phyloP scores from a whole-genome alignment of 768 basidiomycete species.

The Trametes punicea region DNA sequence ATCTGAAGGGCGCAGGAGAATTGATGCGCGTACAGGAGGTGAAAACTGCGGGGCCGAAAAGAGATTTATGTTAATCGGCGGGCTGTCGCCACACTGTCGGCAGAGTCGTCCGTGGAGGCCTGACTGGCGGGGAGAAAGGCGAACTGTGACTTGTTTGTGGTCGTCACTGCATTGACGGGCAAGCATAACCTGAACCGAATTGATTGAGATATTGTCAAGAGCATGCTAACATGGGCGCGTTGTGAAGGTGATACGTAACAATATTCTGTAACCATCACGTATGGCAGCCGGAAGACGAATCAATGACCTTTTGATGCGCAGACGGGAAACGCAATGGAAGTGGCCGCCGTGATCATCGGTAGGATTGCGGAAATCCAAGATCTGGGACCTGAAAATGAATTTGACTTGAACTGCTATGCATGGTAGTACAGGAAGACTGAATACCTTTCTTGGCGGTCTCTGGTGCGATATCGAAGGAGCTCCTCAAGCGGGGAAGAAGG shows the following conservation, averaged over 20 bases:
- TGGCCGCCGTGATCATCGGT: neutral
- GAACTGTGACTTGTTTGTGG: no score
- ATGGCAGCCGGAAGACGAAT: no score
- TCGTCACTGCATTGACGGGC: no score
- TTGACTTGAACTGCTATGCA: neutral
- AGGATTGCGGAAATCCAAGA: neutral
- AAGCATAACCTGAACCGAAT: no score
- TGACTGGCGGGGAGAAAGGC: no score
- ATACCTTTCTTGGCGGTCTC: neutral
- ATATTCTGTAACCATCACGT: no score
- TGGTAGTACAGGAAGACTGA: neutral
- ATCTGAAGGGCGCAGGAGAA: neutral
- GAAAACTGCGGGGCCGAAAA: neutral
- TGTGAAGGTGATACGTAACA: no score
- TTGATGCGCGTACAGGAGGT: neutral
- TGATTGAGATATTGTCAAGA: no score
- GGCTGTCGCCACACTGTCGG: neutral
- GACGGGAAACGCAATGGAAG: slow-evolving; percentile 6
- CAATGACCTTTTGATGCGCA: neutral
- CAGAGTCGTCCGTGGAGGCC: no score
- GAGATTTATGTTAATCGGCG: neutral
- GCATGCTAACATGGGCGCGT: no score
- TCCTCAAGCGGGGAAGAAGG: no score
- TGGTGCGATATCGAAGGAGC: neutral
- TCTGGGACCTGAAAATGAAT: neutral